Percentiles rank a stretch among this genome's conserved stretches.
Evolutionary conservation across 805 yeast genomes (phyloP).

Genomic region (Isabelozyma rhagii): DNA sequence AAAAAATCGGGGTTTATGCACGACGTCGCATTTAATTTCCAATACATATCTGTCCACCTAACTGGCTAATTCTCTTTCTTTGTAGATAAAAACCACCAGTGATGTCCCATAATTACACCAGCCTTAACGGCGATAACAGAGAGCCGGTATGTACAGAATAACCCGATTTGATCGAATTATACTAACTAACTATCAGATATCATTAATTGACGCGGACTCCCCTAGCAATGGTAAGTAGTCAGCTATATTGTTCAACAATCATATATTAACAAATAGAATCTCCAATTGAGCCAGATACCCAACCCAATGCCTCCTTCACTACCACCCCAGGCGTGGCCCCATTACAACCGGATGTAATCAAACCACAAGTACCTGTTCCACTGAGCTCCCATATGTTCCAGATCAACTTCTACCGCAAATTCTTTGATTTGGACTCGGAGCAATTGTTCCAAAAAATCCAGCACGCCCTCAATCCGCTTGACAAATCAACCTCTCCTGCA

Average conservation of each 20-base stretch:
- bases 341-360: conserved; percentile 11
- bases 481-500: conserved; percentile 15
- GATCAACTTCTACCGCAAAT: conserved; percentile 58
- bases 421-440: conserved; percentile 64
- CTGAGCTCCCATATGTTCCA: conserved; percentile 45
- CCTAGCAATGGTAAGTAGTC: background rate
- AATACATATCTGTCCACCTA: background rate
- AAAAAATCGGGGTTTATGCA: too few relatives aligned
- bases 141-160: background rate
- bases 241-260: background rate
- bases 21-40: background rate
- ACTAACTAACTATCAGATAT: background rate
- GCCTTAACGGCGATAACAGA: background rate
- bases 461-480: conserved; percentile 56
- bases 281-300: conserved; percentile 5
- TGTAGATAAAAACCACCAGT: background rate
- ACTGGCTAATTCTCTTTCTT: background rate
- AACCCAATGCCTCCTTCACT: background rate
- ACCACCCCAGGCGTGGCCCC: background rate
- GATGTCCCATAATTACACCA: background rate
- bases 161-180: background rate
- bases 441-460: conserved; percentile 56
- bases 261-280: background rate
- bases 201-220: background rate
- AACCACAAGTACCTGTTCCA: conserved; percentile 24